Base-by-base conservation (phyloP, 2,329 filamentous ascomycete genomes). In the Tolypocladium ovalisporum region DNA sequence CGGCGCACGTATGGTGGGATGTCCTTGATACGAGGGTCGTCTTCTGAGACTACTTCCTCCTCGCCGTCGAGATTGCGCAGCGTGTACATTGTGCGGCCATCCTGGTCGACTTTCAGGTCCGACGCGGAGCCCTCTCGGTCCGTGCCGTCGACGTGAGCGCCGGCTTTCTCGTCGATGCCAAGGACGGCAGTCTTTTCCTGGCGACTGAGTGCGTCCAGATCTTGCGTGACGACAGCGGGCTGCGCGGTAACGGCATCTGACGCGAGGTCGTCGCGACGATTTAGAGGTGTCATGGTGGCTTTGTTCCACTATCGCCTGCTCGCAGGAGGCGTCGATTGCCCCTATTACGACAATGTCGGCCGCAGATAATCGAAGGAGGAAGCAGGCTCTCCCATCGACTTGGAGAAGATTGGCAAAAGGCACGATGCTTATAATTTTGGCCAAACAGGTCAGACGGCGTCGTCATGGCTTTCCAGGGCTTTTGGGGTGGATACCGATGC, bases 1-100 rank as follows among this genome's bases (percentile, higher is more conserved):
- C 79, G 75, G 47, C 82, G 78, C 17, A 63, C 62, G 59, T 81
- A 76, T 55, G 73, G 69, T 5, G 81, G 81, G 17, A 85, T 75
- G 55, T 81, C 77, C 54, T 69, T 74, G 53, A 84, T 73, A 52
- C 80, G 75, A 7, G 76, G 75, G 57, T 81, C 74, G n/a, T 80
- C 70, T 47, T 79, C 76, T 8, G 66, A 63, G 51, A 73, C 67
- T n/a, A 63, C 62, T 53, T 67, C 64, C 54, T 72, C 62, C 53
- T 65, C 62, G 51, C 64, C 62, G 44, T 62, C 59, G 32, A 57
- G 51, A 36, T 63, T 65, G 29, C 57, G 56, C 52, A 65, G 39
- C 32, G 57, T 58, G 49, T 62, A 64, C 2, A 61, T 52, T 6
- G 56, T 39, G 27, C 56, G 57, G 51, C 52, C 51, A 29, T 54